A percentile compares a stretch with the other conserved stretches of the same genome.
These are phyloP conservation scores for Staphylotrichum tortipilum DNA, from an alignment of 495 filamentous ascomycete genomes.

Conservation along the genomic window DNA sequence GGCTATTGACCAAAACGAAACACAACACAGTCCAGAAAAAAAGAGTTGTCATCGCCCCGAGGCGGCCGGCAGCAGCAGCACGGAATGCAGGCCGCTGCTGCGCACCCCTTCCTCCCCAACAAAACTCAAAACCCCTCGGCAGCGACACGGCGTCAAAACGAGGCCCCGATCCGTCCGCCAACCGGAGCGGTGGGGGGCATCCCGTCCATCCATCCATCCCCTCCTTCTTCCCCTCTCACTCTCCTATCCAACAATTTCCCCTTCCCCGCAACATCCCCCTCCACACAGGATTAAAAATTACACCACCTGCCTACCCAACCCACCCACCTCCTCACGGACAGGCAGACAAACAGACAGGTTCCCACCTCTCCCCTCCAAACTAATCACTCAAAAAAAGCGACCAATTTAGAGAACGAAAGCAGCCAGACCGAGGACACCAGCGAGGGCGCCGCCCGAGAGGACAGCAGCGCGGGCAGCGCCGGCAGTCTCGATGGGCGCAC, in stretches of 20 bases:
- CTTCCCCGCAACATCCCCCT: neutral
- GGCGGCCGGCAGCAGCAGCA: no score
- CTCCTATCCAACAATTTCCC: no score
- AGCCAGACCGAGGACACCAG: constrained; percentile 64
- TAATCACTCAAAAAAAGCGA: neutral
- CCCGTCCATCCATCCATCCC: neutral
- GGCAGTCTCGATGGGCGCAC: constrained; percentile 44
- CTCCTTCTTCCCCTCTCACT: neutral
- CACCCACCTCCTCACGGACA: neutral
- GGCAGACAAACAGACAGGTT: constrained; percentile 1
- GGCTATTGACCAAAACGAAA: no score
- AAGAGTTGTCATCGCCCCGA: no score
- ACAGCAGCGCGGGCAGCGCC: constrained; percentile 58
- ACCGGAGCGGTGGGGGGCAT: constrained; percentile 2
- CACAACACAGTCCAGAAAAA: no score
- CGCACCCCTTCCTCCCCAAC: no score
- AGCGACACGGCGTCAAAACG: neutral
- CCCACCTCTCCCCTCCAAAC: neutral
- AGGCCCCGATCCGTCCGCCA: neutral
- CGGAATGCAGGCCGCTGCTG: no score
- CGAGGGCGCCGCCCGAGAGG: constrained; percentile 61
- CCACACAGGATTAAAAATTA: neutral
- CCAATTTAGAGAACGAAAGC: constrained; percentile 65
- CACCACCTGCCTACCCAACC: no score
- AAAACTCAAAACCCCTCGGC: no score